A percentile compares a stretch with the other conserved stretches of the same genome.
phyloP scores from a whole-genome alignment of 495 filamentous ascomycete genomes.

The Penicillium fimorum region DNA sequence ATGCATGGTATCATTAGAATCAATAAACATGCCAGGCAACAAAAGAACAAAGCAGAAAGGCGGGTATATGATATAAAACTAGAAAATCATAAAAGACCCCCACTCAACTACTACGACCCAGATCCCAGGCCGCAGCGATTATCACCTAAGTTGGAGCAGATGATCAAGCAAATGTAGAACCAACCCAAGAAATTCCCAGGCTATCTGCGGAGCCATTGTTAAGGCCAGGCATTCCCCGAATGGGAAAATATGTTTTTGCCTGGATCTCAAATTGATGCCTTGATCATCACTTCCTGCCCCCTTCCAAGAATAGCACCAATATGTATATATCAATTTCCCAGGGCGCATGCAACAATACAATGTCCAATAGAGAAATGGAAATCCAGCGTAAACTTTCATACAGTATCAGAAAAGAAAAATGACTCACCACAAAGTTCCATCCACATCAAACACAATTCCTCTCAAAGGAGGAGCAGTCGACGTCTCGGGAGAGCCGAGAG shows the following conservation, averaged over 20 bases:
- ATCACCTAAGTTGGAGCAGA: neutral
- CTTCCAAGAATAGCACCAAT: neutral
- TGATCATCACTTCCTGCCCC: neutral
- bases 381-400: neutral
- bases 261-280: slow-evolving; percentile 4
- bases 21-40: neutral
- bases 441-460: slow-evolving; percentile 92
- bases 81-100: neutral
- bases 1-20: neutral
- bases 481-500: slow-evolving; percentile 42
- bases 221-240: neutral
- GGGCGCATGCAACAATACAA: neutral
- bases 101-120: neutral
- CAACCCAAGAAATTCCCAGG: no score
- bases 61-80: neutral
- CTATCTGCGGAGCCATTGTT: no score
- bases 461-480: slow-evolving; percentile 57
- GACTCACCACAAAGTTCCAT: slow-evolving; percentile 86
- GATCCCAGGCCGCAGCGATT: neutral
- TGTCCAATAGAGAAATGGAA: neutral
- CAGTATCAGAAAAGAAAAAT: neutral
- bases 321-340: neutral
- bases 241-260: neutral
- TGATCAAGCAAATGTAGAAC: neutral
- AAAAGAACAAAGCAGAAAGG: neutral